A percentile compares a stretch with the other conserved stretches of the same genome.
Conservation (phyloP, 202 grass and related monocot genomes). For the Dendrocalamus latiflorus region DNA sequence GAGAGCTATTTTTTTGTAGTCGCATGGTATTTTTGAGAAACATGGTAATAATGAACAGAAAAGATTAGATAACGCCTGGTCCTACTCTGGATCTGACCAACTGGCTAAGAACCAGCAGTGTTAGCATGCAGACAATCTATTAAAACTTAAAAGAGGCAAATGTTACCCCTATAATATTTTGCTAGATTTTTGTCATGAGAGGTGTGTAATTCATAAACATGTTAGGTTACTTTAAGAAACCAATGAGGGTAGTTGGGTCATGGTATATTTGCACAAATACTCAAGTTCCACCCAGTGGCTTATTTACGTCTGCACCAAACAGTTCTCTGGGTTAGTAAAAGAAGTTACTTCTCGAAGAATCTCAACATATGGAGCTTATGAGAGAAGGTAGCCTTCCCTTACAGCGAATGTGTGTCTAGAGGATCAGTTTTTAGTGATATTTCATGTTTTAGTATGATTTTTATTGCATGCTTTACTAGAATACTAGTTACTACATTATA, state of each 20-base stretch:
- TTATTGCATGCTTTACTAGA: background rate
- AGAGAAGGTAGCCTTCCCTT: background rate
- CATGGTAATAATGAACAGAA: background rate
- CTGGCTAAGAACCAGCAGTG: background rate
- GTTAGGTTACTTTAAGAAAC: too few relatives aligned
- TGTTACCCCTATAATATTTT: too few relatives aligned
- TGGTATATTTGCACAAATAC: background rate
- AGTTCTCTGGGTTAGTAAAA: slow-evolving; percentile 3
- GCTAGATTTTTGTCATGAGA: too few relatives aligned
- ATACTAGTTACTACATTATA: background rate
- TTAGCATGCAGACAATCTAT: background rate
- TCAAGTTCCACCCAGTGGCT: background rate
- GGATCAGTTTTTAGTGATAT: slow-evolving; percentile 13
- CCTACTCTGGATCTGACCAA: too few relatives aligned
- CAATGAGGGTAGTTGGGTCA: too few relatives aligned
- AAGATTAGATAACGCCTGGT: too few relatives aligned
- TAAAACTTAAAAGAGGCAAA: background rate
- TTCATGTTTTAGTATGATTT: background rate
- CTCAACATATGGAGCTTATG: background rate
- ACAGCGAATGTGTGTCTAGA: background rate
- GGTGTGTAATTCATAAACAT: too few relatives aligned
- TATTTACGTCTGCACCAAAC: background rate
- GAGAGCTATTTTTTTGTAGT: background rate
- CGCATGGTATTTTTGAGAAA: background rate
- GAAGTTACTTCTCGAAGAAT: background rate